Evolutionary conservation across 495 filamentous ascomycete species (phyloP).

Genomic region (Sabuloglossum arenarium): DNA sequence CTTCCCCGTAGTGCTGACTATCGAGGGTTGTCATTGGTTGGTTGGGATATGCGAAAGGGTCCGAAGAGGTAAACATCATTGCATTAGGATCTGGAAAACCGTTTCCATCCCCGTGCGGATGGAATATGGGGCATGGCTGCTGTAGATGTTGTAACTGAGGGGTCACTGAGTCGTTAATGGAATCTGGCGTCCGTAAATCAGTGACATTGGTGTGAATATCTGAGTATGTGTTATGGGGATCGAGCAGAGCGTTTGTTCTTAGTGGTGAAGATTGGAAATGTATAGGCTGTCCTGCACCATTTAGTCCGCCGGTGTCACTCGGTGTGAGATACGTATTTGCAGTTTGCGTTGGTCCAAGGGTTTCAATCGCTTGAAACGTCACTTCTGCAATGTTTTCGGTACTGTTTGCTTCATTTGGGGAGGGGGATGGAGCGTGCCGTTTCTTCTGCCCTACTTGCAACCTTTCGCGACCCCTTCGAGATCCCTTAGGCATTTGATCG

Average conservation of each 20-base stretch:
- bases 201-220: not conserved
- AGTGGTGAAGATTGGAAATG: not conserved
- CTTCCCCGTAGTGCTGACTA: conserved; percentile 18
- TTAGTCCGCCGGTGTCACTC: not conserved
- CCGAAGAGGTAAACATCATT: conserved; percentile 82
- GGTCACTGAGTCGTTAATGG: not conserved
- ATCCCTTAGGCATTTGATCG: conserved; percentile 1
- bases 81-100: conserved; percentile 52
- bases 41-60: conserved; percentile 79
- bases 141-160: not conserved
- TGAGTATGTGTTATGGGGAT: not conserved
- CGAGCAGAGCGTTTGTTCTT: not conserved
- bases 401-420: conserved; percentile 9
- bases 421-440: conserved; percentile 29
- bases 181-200: not conserved
- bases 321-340: not conserved
- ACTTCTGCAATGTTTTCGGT: not conserved
- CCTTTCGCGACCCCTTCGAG: not conserved
- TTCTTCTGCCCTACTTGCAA: conserved; percentile 26
- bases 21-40: conserved; percentile 55
- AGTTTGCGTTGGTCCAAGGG: not conserved
- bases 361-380: not conserved
- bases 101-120: not conserved
- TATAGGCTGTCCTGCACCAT: not conserved
- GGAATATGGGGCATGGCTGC: not conserved